Evolutionary conservation across 768 basidiomycete genomes (phyloP), one percentile per base, ranked within the genome.

Genomic region (Russula griseocarnosa): DNA sequence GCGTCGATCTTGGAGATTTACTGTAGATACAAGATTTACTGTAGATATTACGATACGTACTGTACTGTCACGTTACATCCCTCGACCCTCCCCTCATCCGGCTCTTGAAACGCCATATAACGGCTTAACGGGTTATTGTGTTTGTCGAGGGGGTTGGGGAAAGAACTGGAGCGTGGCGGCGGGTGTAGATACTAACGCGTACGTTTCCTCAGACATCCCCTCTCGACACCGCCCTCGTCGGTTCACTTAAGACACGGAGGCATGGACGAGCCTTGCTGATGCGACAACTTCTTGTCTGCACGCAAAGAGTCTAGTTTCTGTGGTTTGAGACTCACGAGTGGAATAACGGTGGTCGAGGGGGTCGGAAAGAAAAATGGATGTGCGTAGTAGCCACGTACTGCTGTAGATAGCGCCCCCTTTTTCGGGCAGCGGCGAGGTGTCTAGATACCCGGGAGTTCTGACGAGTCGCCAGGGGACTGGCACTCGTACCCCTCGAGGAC

Each of bases 361-460:
- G 60, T 54, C 2, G 60, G 57, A 58, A 58, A 49, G 11, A 36
- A n/a, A n/a, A 20, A 11, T 0, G 30, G 24, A 3, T 18, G 34
- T 28, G 9, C 1, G n/a, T n/a, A n/a, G 9, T 61, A 18, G 3
- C 6, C 13, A 18, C 2, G 42, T 20, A 44, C n/a, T n/a, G 28
- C 28, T 5, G 1, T 30, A 6, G 13, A 38, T 44, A n/a, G n/a
- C n/a, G n/a, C n/a, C n/a, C n/a, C n/a, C n/a, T n/a, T 30, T 53
- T 16, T 40, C 14, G 52, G 57, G 18, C 9, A 13, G 52, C 44
- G n/a, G 62, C 62, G 62, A 59, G 11, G 62, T 20, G 36, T 59
- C 44, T 16, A 63, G 62, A 63, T 47, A 22, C n/a, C 62, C 57
- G 62, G 62, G 62, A 63, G 57, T 63, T 63, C 52, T 63, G 62